phyloP scores from a whole-genome alignment of 2,329 filamentous ascomycete genomes.

The Apiospora hydei region DNA sequence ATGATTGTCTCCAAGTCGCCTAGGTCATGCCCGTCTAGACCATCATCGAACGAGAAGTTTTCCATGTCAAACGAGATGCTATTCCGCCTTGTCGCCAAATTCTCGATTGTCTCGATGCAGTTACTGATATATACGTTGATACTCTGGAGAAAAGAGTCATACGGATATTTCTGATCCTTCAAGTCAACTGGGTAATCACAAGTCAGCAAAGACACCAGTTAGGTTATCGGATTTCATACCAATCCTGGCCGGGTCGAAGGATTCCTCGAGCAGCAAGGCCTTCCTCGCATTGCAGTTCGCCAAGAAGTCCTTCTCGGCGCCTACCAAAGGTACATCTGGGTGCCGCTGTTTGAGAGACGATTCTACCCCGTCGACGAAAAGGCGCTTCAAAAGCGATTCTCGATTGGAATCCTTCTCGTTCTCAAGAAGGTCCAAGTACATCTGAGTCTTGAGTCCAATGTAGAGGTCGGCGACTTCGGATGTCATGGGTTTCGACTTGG shows the following conservation, averaged over 20 bases:
- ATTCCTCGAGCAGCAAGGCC: constrained; percentile 40
- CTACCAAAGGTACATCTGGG: constrained; percentile 35
- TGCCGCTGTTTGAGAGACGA: constrained; percentile 38
- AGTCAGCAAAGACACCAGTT: not conserved
- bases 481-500: constrained; percentile 37
- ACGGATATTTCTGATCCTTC: constrained; percentile 40
- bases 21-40: constrained; percentile 31
- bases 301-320: constrained; percentile 39
- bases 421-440: constrained; percentile 42
- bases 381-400: constrained; percentile 38
- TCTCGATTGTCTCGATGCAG: constrained; percentile 41
- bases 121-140: constrained; percentile 43
- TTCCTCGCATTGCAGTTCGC: constrained; percentile 38
- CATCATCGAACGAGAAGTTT: constrained; percentile 36
- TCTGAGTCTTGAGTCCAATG: constrained; percentile 43
- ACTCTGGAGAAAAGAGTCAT: constrained; percentile 43
- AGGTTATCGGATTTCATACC: not conserved
- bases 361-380: constrained; percentile 40
- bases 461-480: constrained; percentile 42
- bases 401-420: constrained; percentile 36
- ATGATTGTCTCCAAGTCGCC: constrained; percentile 42
- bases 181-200: constrained; percentile 28
- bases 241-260: constrained; percentile 26
- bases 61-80: constrained; percentile 29
- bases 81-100: constrained; percentile 32